These are phyloP conservation scores for Drosera spatulata DNA, from an alignment of 179 eudicot genomes.

Conservation along the genomic window DNA sequence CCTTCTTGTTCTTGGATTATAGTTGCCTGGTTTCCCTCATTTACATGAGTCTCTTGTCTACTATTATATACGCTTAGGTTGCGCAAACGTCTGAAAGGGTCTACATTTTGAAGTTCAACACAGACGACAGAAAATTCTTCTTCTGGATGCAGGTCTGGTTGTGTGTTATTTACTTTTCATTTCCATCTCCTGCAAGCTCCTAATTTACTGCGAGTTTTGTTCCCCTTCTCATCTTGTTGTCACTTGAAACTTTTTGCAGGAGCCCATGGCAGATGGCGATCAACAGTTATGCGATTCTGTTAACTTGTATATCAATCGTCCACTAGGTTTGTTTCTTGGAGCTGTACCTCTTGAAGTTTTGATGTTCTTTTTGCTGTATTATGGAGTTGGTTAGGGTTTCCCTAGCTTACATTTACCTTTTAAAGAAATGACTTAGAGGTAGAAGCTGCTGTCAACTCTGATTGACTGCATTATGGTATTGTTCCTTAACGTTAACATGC, in stretches of 20 bases:
- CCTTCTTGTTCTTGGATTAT: neutral
- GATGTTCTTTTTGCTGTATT: too few species aligned
- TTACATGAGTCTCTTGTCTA: neutral
- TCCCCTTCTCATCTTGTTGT: slow-evolving; percentile 9
- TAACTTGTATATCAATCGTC: slow-evolving; percentile 68
- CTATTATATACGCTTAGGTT: slow-evolving; percentile 34
- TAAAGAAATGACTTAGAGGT: too few species aligned
- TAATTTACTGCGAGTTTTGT: neutral
- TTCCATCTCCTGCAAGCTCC: neutral
- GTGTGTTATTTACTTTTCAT: neutral
- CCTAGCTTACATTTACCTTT: too few species aligned
- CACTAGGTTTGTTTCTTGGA: slow-evolving; percentile 43
- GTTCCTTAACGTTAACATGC: neutral
- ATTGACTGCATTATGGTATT: too few species aligned
- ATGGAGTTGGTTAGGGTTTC: too few species aligned
- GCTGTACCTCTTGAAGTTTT: too few species aligned
- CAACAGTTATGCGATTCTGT: slow-evolving; percentile 57
- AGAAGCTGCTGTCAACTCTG: too few species aligned
- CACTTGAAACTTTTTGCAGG: slow-evolving; percentile 33
- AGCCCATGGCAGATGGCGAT: slow-evolving; percentile 70
- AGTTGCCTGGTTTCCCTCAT: slow-evolving; percentile 1
- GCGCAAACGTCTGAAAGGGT: slow-evolving; percentile 90
- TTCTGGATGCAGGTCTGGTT: slow-evolving; percentile 94
- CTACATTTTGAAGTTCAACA: slow-evolving; percentile 76
- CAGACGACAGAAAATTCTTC: slow-evolving; percentile 89